Evolutionary conservation across 2,329 filamentous ascomycete species (phyloP), one percentile per base, ranked within the genome.

Genomic region (Dothistroma septosporum): DNA sequence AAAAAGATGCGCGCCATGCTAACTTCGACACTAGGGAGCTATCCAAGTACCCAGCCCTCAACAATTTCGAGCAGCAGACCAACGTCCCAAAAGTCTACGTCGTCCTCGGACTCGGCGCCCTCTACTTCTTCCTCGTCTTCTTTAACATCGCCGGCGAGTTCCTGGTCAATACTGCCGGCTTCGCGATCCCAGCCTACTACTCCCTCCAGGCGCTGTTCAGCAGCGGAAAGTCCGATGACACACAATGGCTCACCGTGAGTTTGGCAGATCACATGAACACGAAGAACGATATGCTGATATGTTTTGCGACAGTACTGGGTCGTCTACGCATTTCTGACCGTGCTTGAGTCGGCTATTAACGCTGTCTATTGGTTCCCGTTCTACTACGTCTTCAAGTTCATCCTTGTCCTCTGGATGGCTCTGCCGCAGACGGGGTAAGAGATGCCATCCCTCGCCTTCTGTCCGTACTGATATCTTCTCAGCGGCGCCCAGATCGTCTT

Each of bases 321-420:
- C 62, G 88, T 91, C 64, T 94, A 90, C 74, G 81, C 90, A 58
- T 88, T 90, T 79, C 86, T 94, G 78, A 92, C 88, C 64, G 89
- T 94, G 54, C 75, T 91, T 70, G 91, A 95, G 84, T 92, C 89
- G 77, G 83, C 89, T 64, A 79, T 95, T 73, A 92, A 84, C 79
- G 89, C 91, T 66, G 89, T 93, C 66, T 94, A 94, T 85, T 95
- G 90, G 90, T 91, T 95, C 83, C 79, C 94, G 75, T 99, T 99
- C 83, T 99, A 99, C 89, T 99, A 91, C 81, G 93, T 92, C 76
- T 97, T 99, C 89, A 99, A 99, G 86, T 97, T 99, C 76, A 82
- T 95, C 75, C 89, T 97, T 77, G 85, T 97, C 72, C 87, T 99
- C 77, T 99, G 94, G 94, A 92, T 99, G 81, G 87, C 93, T 71